Evolutionary conservation across 805 yeast genomes (phyloP), one percentile per base, ranked within the genome.

Genomic region (Kluyveromyces wickerhamii): DNA sequence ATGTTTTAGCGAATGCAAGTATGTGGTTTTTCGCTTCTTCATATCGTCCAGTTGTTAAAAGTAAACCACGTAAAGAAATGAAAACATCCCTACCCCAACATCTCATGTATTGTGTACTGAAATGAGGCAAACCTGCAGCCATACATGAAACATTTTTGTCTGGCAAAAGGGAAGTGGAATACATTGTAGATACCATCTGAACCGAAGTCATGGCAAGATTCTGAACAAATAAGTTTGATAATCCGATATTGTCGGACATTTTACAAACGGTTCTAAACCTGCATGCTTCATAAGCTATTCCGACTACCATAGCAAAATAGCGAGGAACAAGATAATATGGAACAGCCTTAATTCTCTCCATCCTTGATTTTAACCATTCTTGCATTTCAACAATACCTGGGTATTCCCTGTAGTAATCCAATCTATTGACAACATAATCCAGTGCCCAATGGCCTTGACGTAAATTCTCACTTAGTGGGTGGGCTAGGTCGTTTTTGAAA

Each of bases 51-150:
- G 96, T 72, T 1, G 82, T 78, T 16, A 87, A 62, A 37, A 87
- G 60, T 32, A 89, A 65, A 0, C 98, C 98, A 41, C 95, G 67
- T 27, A 82, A 67, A 0, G 96, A 72, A 29, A 89, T 80, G 54
- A 92, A 92, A 1, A 87, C 94, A 59, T 89, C 98, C 52, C 98
- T 72, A 15, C 98, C 98, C 98, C 98, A 89, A 55, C 96, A 86
- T 57, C 98, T 71, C 95, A 89, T 87, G 58, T 82, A 88, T 44
- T 81, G 86, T 39, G 71, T 72, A 53, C 92, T 79, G 62, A 89
- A 89, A 59, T 87, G 96, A 2, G 98, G 98, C 41, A 89, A 68
- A 1, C 97, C 98, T 2, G 98, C 98, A 11, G 97, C 95, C 73
- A 89, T 67, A 27, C 84, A 74, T 2, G 94, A 82, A 11, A 77